These are phyloP conservation scores for Magnusiomyces ingens DNA, from an alignment of 1,139 yeast species.

Conservation along the genomic window DNA sequence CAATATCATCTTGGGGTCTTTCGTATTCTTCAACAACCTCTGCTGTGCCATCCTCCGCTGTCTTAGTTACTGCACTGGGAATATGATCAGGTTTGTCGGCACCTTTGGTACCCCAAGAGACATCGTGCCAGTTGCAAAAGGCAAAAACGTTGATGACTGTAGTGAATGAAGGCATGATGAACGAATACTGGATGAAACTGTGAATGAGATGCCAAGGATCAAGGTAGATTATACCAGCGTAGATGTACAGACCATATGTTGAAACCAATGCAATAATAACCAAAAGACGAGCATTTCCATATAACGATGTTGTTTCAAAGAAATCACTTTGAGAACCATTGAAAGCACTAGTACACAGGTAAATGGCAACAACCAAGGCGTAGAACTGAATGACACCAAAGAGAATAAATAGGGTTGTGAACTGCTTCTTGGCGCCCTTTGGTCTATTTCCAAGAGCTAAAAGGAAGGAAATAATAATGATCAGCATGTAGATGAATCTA, in stretches of 20 bases:
- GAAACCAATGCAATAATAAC: constrained; percentile 79
- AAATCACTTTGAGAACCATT: constrained; percentile 8
- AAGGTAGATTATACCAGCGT: constrained; percentile 62
- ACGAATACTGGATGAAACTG: constrained; percentile 75
- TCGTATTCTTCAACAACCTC: constrained; percentile 67
- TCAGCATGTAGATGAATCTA: constrained; percentile 32
- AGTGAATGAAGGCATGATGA: constrained; percentile 83
- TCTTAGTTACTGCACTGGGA: constrained; percentile 46
- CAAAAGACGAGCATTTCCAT: constrained; percentile 29
- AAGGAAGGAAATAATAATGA: constrained; percentile 35
- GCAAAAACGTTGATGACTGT: constrained; percentile 75
- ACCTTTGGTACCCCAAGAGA: constrained; percentile 98
- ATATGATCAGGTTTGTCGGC: constrained; percentile 55
- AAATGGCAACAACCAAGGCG: constrained; percentile 34
- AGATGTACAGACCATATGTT: constrained; percentile 82
- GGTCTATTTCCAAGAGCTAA: constrained; percentile 41
- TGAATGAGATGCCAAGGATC: constrained; percentile 96
- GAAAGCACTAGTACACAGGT: constrained; percentile 35
- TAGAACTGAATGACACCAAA: constrained; percentile 38
- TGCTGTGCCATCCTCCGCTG: constrained; percentile 58
- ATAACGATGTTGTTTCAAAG: background rate
- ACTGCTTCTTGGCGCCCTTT: constrained; percentile 34
- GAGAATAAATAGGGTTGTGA: constrained; percentile 30
- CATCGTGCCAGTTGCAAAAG: constrained; percentile 92
- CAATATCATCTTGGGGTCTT: constrained; percentile 63